phyloP scores from a whole-genome alignment of 2,329 filamentous ascomycete genomes.

The Neonectria punicea region DNA sequence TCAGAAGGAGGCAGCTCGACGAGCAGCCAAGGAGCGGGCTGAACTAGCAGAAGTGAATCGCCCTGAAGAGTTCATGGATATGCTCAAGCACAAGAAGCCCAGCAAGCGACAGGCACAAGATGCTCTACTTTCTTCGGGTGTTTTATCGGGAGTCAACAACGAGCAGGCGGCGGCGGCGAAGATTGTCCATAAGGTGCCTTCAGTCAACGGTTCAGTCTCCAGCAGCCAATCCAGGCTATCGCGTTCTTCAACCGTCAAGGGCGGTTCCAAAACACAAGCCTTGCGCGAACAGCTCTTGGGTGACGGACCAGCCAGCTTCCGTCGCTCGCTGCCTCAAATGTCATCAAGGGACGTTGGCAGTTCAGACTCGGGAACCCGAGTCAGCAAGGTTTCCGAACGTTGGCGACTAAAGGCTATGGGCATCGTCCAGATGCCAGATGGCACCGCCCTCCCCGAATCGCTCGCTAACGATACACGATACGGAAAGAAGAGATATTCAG shows the following conservation, averaged over 20 bases:
- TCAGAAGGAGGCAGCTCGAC: slow-evolving; percentile 48
- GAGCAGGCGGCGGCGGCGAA: slow-evolving; percentile 49
- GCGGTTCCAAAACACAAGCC: slow-evolving; percentile 51
- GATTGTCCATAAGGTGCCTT: slow-evolving; percentile 48
- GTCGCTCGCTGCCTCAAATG: slow-evolving; percentile 53
- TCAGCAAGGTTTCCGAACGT: slow-evolving; percentile 54
- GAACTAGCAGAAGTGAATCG: slow-evolving; percentile 45
- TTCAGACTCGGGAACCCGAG: slow-evolving; percentile 40
- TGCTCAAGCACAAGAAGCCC: slow-evolving; percentile 47
- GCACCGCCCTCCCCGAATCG: slow-evolving; percentile 63
- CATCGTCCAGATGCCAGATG: slow-evolving; percentile 63
- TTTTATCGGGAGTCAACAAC: slow-evolving; percentile 54
- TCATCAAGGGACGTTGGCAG: slow-evolving; percentile 42
- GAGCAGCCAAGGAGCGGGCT: slow-evolving; percentile 39
- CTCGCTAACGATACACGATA: slow-evolving; percentile 58
- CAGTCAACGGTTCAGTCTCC: slow-evolving; percentile 32
- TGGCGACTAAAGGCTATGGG: slow-evolving; percentile 62
- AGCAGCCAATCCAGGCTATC: slow-evolving; percentile 35
- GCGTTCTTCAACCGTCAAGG: slow-evolving; percentile 32
- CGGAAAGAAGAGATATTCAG: slow-evolving; percentile 53
- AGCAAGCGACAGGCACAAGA: slow-evolving; percentile 48
- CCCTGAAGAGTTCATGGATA: slow-evolving; percentile 48
- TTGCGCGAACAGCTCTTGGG: slow-evolving; percentile 49
- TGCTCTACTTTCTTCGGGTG: slow-evolving; percentile 54
- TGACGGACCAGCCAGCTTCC: slow-evolving; percentile 46